Evolutionary conservation across 495 filamentous ascomycete species (phyloP), one percentile per base, ranked within the genome.

Genomic region (Podospora fimiseda): DNA sequence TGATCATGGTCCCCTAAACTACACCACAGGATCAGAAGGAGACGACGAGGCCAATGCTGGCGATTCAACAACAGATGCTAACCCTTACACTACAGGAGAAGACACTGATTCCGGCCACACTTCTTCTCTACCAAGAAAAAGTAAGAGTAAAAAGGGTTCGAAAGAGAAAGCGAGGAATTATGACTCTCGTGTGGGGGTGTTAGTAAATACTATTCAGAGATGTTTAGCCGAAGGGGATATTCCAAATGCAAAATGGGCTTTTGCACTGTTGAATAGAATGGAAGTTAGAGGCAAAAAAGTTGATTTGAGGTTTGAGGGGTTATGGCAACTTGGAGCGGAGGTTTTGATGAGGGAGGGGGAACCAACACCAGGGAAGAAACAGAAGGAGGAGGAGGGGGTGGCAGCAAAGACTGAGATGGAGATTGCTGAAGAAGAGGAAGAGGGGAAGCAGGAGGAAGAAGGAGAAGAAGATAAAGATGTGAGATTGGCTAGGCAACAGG

Each of bases 271-370:
- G 13, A 39, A 56, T n/a, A 57, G 62, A 37, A 62, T 66, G 9
- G 21, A 40, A 11, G 58, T 68, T 3, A 44, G 60, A 42, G 65
- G 65, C 0, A 47, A 27, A 44, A 51, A 45, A 13, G 60, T 77
- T 11, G 72, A 77, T 20, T 37, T 76, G 50, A 58, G 72, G 16
- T 51, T 45, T 1, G 57, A 67, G 15, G 45, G 70, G 44, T 58
- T 62, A 19, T 77, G 74, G 74, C 64, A 67, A 16, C 16, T 74
- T 15, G 73, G 74, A 0, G 64, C 67, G 0, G 72, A 76, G 62
- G 64, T 76, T 16, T 57, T 77, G 6, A 60, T 70, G 60, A 55
- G 71, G 11, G 66, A 68, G 22, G 67, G 67, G n/a, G 70, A 72
- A 50, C 24, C 5, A 9, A 11, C 22, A 13, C 9, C 20, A 23